Base-by-base conservation (phyloP, 306 rosid species). In the Prunus davidiana region DNA sequence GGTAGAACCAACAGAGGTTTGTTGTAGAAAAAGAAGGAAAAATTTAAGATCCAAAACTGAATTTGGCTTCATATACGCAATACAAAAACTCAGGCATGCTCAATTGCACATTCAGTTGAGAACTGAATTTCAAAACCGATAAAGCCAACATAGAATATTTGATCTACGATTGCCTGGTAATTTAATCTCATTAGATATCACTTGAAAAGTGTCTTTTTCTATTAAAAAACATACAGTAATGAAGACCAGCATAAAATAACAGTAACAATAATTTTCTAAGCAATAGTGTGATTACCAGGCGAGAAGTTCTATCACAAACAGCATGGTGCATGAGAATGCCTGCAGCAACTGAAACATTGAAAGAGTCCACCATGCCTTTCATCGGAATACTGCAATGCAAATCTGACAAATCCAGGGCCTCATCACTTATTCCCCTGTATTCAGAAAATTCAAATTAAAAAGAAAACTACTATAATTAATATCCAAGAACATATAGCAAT, bases 301-400 rank as follows among this genome's bases (percentile, higher is more conserved):
- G 93, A 69, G 93, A 84, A 56, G 85, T 86, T 78, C 97, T 84
- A 80, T 95, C 88, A 73, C 87, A 85, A 79, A 95, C 96, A 77
- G 97, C 96, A 51, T 95, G 97, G 86, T 95, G 98, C 97, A 92
- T 90, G 78, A 92, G 89, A 82, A 95, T 85, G 81, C 97, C 97
- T 8, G 97, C 97, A 63, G 97, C 98, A 82, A 95, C 98, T 34
- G 97, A 92, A 77, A 92, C 97, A 81, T 95, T 92, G 85, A 90
- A 92, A 76, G 98, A 95, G 79, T 92, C 97, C 64, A 92, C 97
- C 98, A 92, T 95, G 64, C 98, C 98, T 0, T 89, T 89, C 97
- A 95, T 90, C 5, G 98, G 96, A 78, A 92, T 89, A 81, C 91
- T 85, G 84, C 97, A 95, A 79, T 84, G 91, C 75, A 95, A 64